These are phyloP conservation scores for Penicillium nordicum DNA, from an alignment of 2,329 filamentous ascomycete genomes.

Conservation along the genomic window DNA sequence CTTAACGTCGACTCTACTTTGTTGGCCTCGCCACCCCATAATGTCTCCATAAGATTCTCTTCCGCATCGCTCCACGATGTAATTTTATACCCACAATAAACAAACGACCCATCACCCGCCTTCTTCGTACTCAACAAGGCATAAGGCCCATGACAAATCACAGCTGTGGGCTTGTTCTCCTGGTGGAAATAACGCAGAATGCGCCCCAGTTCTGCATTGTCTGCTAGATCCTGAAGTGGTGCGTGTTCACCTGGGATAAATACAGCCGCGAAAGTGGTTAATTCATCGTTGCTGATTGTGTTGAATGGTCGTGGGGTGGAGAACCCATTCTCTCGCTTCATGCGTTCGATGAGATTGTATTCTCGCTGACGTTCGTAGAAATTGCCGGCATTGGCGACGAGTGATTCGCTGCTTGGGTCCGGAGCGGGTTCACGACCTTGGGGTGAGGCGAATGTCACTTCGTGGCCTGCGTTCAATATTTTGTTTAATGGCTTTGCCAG, in stretches of 20 bases:
- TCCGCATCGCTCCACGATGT: constrained; percentile 47
- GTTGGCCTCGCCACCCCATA: constrained; percentile 42
- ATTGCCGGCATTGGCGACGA: constrained; percentile 47
- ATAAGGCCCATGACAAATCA: constrained; percentile 49
- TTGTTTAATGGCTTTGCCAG: constrained; percentile 39
- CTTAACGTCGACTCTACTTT: constrained; percentile 42
- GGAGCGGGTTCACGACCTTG: constrained; percentile 41
- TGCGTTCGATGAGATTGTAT: constrained; percentile 41
- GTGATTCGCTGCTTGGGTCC: constrained; percentile 43
- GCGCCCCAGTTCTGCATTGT: constrained; percentile 42
- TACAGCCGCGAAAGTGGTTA: constrained; percentile 40
- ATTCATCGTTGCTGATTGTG: constrained; percentile 40
- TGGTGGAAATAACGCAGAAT: constrained; percentile 43
- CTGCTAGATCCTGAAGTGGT: constrained; percentile 43
- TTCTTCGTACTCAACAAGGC: constrained; percentile 44
- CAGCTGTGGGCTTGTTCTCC: constrained; percentile 43
- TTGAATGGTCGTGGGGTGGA: constrained; percentile 36
- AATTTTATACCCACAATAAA: constrained; percentile 47
- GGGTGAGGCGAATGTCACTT: constrained; percentile 48
- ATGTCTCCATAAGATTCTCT: constrained; percentile 47
- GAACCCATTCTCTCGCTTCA: constrained; percentile 48
- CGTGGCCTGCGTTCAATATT: constrained; percentile 38
- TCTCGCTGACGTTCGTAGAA: constrained; percentile 45
- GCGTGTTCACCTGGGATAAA: constrained; percentile 49
- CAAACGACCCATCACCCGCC: constrained; percentile 37